Conservation (phyloP, 2,329 filamentous ascomycete genomes). For the Aspergillus vadensis region DNA sequence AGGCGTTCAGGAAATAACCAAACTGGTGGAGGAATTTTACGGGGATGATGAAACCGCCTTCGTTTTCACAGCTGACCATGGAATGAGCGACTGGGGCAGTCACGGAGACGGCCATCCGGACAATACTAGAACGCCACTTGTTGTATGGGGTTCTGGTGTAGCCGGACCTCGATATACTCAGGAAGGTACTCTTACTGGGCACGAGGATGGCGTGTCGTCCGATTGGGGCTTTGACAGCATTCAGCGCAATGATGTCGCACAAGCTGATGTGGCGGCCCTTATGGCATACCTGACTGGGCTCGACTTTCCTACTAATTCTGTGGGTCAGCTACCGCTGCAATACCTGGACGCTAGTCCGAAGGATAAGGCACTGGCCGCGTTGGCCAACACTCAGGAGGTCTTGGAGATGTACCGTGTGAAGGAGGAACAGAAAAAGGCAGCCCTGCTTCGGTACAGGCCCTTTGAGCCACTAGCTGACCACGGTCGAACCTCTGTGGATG, state of each 20-base stretch:
- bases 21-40: slow-evolving; percentile 84
- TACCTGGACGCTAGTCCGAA: slow-evolving; percentile 72
- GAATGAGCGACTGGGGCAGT: slow-evolving; percentile 99
- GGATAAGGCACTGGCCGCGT: slow-evolving; percentile 79
- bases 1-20: slow-evolving; percentile 80
- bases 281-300: slow-evolving; percentile 91
- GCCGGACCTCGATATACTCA: slow-evolving; percentile 67
- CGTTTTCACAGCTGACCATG: slow-evolving; percentile 96
- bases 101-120: slow-evolving; percentile 97
- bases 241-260: slow-evolving; percentile 84
- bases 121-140: slow-evolving; percentile 90
- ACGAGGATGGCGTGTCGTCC: slow-evolving; percentile 82
- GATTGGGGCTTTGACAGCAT: slow-evolving; percentile 85
- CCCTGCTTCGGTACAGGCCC: slow-evolving; percentile 74
- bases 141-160: slow-evolving; percentile 91
- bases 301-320: slow-evolving; percentile 93
- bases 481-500: slow-evolving; percentile 61
- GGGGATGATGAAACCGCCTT: slow-evolving; percentile 82
- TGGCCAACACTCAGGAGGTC: slow-evolving; percentile 83
- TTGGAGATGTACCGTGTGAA: slow-evolving; percentile 97
- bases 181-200: slow-evolving; percentile 68
- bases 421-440: slow-evolving; percentile 77
- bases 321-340: slow-evolving; percentile 84
- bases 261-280: slow-evolving; percentile 90
- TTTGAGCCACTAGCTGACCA: slow-evolving; percentile 69